Conservation (phyloP, 2,329 filamentous ascomycete species). For the Apiospora saccharicola region DNA sequence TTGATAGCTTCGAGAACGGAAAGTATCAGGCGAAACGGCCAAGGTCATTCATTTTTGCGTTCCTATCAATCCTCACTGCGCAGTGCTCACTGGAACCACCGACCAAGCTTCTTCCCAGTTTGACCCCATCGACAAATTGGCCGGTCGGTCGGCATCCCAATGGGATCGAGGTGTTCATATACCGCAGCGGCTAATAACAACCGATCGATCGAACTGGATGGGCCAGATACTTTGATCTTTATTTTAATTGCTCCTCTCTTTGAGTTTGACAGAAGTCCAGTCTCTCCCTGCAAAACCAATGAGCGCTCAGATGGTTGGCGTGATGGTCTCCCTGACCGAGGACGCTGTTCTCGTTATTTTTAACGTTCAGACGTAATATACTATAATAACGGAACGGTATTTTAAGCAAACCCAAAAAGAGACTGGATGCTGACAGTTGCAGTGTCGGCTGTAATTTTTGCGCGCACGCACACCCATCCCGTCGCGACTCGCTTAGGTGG, state of each 20-base stretch:
- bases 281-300: not conserved
- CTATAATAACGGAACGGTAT: slow-evolving; percentile 5
- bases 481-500: slow-evolving; percentile 16
- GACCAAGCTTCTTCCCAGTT: slow-evolving; percentile 10
- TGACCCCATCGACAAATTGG: not conserved
- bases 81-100: not conserved
- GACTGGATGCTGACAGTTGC: not conserved
- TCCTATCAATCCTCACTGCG: not conserved
- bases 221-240: not conserved
- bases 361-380: slow-evolving; percentile 20
- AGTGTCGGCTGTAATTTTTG: not conserved
- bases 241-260: not conserved
- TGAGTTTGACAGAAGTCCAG: slow-evolving; percentile 1
- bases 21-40: not conserved
- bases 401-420: not conserved
- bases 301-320: slow-evolving; percentile 4
- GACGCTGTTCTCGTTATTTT: not conserved
- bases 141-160: slow-evolving; percentile 2
- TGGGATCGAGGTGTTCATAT: not conserved
- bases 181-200: slow-evolving; percentile 7
- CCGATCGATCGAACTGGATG: slow-evolving; percentile 10
- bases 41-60: not conserved
- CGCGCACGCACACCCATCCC: not conserved
- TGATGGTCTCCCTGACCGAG: not conserved
- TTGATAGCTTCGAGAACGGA: not conserved